phyloP scores from a whole-genome alignment of 148 eudicot genomes.

The Rhododendron simsii region DNA sequence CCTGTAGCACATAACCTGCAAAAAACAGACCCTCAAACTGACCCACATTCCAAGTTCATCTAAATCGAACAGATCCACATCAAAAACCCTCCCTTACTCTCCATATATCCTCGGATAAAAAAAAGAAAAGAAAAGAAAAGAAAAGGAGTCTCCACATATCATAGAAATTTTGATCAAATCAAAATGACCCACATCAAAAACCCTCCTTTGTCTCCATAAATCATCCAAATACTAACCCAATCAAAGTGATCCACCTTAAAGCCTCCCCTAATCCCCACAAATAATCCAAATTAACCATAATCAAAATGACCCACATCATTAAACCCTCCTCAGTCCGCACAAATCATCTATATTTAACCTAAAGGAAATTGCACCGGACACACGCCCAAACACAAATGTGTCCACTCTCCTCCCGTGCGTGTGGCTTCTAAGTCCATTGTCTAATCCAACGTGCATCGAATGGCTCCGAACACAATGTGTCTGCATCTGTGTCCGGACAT shows the following conservation, averaged over 20 bases:
- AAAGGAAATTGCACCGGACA: neutral
- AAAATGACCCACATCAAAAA: neutral
- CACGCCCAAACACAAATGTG: neutral
- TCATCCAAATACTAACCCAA: neutral
- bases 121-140: too few relatives aligned
- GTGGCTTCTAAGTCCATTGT: neutral
- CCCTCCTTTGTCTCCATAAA: neutral
- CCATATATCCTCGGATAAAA: too few relatives aligned
- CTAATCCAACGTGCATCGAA: too few relatives aligned
- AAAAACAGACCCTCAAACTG: neutral
- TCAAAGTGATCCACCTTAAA: neutral
- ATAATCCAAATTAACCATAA: neutral
- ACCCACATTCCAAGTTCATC: neutral
- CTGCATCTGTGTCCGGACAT: too few relatives aligned
- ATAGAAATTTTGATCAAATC: neutral
- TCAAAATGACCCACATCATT: neutral
- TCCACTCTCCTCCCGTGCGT: neutral
- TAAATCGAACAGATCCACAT: neutral
- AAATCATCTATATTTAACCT: neutral
- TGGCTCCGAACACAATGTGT: too few relatives aligned
- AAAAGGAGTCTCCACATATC: neutral
- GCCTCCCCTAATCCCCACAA: neutral
- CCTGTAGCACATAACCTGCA: slow-evolving; percentile 77
- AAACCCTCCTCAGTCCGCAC: neutral
- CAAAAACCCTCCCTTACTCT: too few relatives aligned